Base-by-base conservation (phyloP, 495 filamentous ascomycete genomes). In the Evansstolkia leycettana region DNA sequence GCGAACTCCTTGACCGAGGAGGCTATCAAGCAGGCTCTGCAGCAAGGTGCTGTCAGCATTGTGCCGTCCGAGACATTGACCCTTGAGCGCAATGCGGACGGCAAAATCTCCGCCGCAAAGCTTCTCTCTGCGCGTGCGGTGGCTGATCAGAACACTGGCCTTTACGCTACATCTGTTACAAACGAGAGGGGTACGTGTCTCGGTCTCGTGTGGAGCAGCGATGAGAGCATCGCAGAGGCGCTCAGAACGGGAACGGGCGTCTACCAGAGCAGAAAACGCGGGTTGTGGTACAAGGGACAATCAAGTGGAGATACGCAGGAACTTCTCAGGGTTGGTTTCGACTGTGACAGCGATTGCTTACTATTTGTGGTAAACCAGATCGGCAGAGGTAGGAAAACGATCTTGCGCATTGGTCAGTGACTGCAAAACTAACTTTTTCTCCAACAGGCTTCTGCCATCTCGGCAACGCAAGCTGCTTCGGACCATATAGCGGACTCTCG, bases 221-320 rank as follows among this genome's bases (percentile, higher is more conserved):
- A 78, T 42, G 84, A 94, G 58, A 95, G 88, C 52, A 76, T 98
- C 10, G 65, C 75, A 8, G 88, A 87, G 58, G 88, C 86, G 15
- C 51, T 98, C 30, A 76, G 75, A 40, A 92, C 86, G 2, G 87
- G 88, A 33, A 82, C 78, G 1, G 90, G 90, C 17, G 90, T 96
- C 16, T 98, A 98, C 32, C 86, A 94, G 55, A 94, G 85, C 54
- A 70, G 90, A 23, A 94, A 94, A 65, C 76, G 89, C 5, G 88
- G 89, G 2, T 59, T 98, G 16, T 98, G 90, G 90, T 85, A 92
- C 60, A 98, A 98, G 59, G 90, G 90, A 15, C 84, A 87, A 23
- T 86, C 80, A 7, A 94, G 88, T 34, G 92, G 90, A 17, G 88
- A 95, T 54, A 80, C 79, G 1, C 90, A 98, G 54, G 78, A 95